Evolutionary conservation across 176 grass and related monocot genomes (phyloP), one percentile per base, ranked within the genome.

Genomic region (Juncus effusus): DNA sequence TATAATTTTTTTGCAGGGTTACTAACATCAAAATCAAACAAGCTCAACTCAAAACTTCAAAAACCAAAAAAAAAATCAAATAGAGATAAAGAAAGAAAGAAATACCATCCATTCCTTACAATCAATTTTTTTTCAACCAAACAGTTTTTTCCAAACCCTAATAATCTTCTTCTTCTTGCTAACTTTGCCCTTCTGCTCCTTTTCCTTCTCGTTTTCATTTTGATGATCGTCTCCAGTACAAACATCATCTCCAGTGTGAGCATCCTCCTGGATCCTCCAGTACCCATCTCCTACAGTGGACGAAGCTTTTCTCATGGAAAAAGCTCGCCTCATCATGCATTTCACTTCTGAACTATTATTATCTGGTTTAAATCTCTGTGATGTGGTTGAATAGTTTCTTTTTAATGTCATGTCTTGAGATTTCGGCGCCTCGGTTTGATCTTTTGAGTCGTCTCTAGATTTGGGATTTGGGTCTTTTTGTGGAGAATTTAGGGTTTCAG

Each of bases 131-230:
- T 57, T 60, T 59, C 69, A 72, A 13, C 38, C 52, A 72, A 72
- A 72, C 2, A 72, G 55, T 56, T 72, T 72, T 72, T 59, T 72
- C 69, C 13, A 72, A 35, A 40, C 38, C 10, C 35, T 72, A 56
- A 72, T 58, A 28, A 41, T 12, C 13, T 72, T 72, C 7, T 72
- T 72, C 69, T 72, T 72, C 69, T 72, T 72, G 54, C 44, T 72
- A 42, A 3, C 37, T 47, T 60, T 60, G 0, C 14, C 40, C 42
- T 16, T 72, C 35, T 19, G 14, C 13, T 70, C 67, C 2, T 59
- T 72, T 3, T 72, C 39, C 54, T 58, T 14, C 1, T 70, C 51
- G 16, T 70, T 49, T 19, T 70, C 51, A 56, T 70, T 36, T 15
- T 39, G 28, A 56, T 35, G 58, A 44, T 72, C 44, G 44, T 47